A percentile compares a stretch with the other conserved stretches of the same genome.
Conservation (phyloP, 1,139 yeast genomes). For the Pichia sp. region DNA sequence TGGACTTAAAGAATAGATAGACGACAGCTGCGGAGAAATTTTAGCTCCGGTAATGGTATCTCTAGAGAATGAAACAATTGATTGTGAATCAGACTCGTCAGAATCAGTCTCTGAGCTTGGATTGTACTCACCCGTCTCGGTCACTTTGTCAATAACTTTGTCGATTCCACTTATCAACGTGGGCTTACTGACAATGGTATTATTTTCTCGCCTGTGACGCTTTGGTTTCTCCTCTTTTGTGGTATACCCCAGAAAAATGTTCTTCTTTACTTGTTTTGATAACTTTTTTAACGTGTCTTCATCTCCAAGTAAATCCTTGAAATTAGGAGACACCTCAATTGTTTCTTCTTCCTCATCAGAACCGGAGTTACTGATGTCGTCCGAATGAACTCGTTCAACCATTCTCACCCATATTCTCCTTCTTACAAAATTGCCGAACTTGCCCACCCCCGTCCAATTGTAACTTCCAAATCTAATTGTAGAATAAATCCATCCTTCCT, state of each 20-base stretch:
- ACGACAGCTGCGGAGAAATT: background rate
- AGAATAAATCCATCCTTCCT: slow-evolving; percentile 74
- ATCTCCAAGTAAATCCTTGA: background rate
- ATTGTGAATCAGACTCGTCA: background rate
- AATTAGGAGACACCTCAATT: background rate
- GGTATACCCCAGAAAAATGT: background rate
- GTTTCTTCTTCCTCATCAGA: background rate
- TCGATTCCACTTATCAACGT: background rate
- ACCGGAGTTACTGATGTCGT: background rate
- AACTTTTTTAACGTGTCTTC: background rate
- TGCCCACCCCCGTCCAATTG: slow-evolving; percentile 59
- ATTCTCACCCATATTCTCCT: slow-evolving; percentile 58
- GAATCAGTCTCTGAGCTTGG: background rate
- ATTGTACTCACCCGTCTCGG: background rate
- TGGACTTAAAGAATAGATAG: background rate
- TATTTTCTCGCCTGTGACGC: background rate
- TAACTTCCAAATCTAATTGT: slow-evolving; percentile 42
- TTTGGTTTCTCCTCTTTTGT: background rate
- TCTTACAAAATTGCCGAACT: slow-evolving; percentile 53
- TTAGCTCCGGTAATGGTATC: background rate
- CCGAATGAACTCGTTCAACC: slow-evolving; percentile 10
- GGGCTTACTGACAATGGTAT: background rate
- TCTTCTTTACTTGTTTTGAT: background rate
- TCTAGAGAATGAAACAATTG: slow-evolving; percentile 3
- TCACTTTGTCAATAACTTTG: background rate